phyloP scores from a whole-genome alignment of 2,329 filamentous ascomycete species.

The Coniochaeta hoffmannii region DNA sequence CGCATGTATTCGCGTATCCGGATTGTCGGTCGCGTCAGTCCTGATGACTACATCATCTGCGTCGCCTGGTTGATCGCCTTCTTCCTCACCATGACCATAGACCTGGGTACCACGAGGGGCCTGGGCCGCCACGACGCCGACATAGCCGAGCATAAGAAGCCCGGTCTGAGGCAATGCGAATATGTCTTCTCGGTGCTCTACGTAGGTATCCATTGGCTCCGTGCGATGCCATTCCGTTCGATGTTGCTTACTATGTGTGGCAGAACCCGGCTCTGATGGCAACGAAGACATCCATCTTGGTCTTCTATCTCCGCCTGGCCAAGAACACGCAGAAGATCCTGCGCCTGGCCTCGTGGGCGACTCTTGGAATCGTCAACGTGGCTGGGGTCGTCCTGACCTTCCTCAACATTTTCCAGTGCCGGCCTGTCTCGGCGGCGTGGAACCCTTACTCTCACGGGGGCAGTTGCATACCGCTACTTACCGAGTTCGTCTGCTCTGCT shows the following conservation, averaged over 20 bases:
- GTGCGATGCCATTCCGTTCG: background rate
- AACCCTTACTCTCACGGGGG: slow-evolving; percentile 24
- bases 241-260: background rate
- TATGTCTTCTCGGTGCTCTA: slow-evolving; percentile 60
- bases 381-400: slow-evolving; percentile 75
- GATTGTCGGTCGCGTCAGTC: slow-evolving; percentile 63
- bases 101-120: slow-evolving; percentile 54
- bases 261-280: slow-evolving; percentile 86
- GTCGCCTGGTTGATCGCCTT: slow-evolving; percentile 69
- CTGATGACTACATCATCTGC: slow-evolving; percentile 77
- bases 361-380: slow-evolving; percentile 68
- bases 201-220: slow-evolving; percentile 27
- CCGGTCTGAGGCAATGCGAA: slow-evolving; percentile 49
- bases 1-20: slow-evolving; percentile 65
- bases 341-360: slow-evolving; percentile 73
- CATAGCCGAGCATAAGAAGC: slow-evolving; percentile 42
- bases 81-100: slow-evolving; percentile 60
- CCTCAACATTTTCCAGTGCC: slow-evolving; percentile 82
- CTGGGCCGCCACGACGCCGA: slow-evolving; percentile 61
- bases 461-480: slow-evolving; percentile 50
- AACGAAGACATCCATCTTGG: slow-evolving; percentile 84
- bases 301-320: slow-evolving; percentile 82
- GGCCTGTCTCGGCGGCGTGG: slow-evolving; percentile 66
- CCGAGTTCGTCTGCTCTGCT: slow-evolving; percentile 65
- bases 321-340: slow-evolving; percentile 70